Evolutionary conservation across 805 yeast genomes (phyloP), one percentile per base, ranked within the genome.

Genomic region (Brettanomyces sp.): DNA sequence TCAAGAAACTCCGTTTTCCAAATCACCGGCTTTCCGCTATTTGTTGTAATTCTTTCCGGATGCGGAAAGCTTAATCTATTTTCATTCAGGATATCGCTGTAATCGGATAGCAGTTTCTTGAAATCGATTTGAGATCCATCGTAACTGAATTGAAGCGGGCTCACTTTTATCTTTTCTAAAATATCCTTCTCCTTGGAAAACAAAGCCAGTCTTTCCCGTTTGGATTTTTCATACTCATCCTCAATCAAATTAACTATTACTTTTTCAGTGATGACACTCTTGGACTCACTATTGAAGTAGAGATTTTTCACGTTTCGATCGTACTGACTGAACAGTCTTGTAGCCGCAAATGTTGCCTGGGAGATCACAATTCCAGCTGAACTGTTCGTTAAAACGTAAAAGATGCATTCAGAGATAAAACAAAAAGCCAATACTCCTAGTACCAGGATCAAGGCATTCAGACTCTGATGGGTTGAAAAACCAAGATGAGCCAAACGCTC

Each of bases 1-100:
- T 57, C 60, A 14, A 49, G 36, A n/a, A 45, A 45, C 1, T 46
- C 32, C 8, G 57, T 53, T 33, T 50, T 52, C 56, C 56, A 52
- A 37, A 58, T 55, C 32, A 55, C 47, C 1, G 60, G 52, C 39
- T 56, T 56, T 9, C 62, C 62, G 3, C 38, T 28, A 8, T 45
- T 47, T 8, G 47, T 44, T 4, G 49, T 45, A 5, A 36, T 18
- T 34, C 63, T 47, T 34, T 54, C 54, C 4, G 54, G 56, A 36
- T 56, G 58, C 18, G 48, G 46, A 30, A 50, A 42, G 1, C 24
- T 5, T 21, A 47, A 18, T 46, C 45, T 45, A 23, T 49, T 50
- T 1, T 50, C 48, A 1, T 38, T 38, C 8, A 56, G 32, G 2
- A 47, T 43, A 3, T 49, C 42, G 1, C 51, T 39, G n/a, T 35